Conservation (phyloP, 805 yeast species). For the Metschnikowia drakensbergensis region DNA sequence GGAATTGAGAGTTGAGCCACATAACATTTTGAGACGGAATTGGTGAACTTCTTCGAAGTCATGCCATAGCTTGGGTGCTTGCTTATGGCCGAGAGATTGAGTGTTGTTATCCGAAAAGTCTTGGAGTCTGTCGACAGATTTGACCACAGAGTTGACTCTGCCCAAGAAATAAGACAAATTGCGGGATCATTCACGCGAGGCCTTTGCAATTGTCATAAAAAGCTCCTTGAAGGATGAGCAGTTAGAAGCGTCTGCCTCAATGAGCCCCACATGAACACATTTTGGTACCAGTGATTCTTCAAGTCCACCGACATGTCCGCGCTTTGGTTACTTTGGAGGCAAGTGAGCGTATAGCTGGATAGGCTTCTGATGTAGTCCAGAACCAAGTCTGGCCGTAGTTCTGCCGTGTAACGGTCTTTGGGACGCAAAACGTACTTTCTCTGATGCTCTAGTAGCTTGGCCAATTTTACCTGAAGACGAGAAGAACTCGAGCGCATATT, state of each 20-base stretch:
- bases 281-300: conserved; percentile 10
- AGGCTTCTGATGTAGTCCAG: conserved; percentile 12
- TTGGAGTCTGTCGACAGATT: conserved; percentile 4
- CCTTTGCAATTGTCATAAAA: conserved; percentile 1
- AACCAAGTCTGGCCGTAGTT: conserved; percentile 2
- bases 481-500: conserved; percentile 20
- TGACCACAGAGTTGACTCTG: conserved; percentile 6
- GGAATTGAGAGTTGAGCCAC: conserved; percentile 22
- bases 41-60: conserved; percentile 10
- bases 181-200: conserved; percentile 3
- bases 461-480: conserved; percentile 18
- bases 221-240: conserved; percentile 5
- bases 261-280: conserved; percentile 15
- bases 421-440: conserved; percentile 13
- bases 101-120: neutral
- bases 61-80: conserved; percentile 5
- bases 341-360: conserved; percentile 15
- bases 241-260: conserved; percentile 6
- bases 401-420: conserved; percentile 5
- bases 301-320: neutral
- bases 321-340: neutral
- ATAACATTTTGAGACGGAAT: conserved; percentile 15
- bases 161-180: conserved; percentile 6
- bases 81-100: neutral
- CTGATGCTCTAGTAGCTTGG: conserved; percentile 17